Conservation (phyloP, 768 basidiomycete genomes). For the Mycena olivaceomarginata region DNA sequence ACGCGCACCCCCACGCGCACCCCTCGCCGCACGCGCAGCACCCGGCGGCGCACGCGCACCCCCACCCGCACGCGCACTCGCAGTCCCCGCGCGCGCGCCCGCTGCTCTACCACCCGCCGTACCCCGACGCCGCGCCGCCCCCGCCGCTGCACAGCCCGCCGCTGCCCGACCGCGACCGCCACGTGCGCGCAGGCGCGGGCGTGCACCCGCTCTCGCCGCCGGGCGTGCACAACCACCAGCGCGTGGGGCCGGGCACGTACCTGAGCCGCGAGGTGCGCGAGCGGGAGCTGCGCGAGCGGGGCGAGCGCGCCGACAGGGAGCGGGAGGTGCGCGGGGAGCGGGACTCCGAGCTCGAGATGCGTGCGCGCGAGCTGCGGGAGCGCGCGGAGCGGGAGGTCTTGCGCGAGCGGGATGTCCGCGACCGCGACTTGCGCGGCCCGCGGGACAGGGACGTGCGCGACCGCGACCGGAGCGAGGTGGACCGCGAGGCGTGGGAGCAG, state of each 20-base stretch:
- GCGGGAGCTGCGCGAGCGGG: slow-evolving; percentile 51
- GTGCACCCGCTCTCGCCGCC: slow-evolving; percentile 47
- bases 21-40: slow-evolving; percentile 60
- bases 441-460: slow-evolving; percentile 52
- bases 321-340: too few relatives aligned
- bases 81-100: background rate
- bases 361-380: too few relatives aligned
- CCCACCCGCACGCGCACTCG: slow-evolving; percentile 59
- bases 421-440: slow-evolving; percentile 65
- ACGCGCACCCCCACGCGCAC: slow-evolving; percentile 61
- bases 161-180: background rate
- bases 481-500: slow-evolving; percentile 59
- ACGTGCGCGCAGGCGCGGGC: too few relatives aligned
- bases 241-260: slow-evolving; percentile 77
- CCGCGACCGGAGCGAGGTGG: slow-evolving; percentile 49
- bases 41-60: slow-evolving; percentile 60
- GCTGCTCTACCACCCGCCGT: slow-evolving; percentile 9
- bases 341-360: too few relatives aligned
- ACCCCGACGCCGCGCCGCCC: background rate
- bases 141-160: background rate
- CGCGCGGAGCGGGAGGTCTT: too few relatives aligned
- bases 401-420: too few relatives aligned
- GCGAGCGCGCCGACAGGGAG: too few relatives aligned
- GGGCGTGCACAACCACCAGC: slow-evolving; percentile 80
- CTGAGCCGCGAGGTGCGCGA: slow-evolving; percentile 70